A percentile compares a stretch with the other conserved stretches of the same genome.
Evolutionary conservation across 345 rosid genomes (phyloP).

Genomic region (Lepidium sativum): DNA sequence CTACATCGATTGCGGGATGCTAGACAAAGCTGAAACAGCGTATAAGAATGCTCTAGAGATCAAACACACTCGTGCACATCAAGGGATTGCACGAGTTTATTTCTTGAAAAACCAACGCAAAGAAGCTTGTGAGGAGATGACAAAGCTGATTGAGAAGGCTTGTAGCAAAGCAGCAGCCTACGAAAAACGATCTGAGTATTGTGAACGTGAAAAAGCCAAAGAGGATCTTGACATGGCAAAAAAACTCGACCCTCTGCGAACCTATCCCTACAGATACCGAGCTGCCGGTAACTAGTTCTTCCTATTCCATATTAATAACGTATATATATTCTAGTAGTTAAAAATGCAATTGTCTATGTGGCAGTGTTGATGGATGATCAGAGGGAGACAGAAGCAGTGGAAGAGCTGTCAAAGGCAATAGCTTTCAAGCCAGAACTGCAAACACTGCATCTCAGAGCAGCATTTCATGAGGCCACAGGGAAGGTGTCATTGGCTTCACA

Average conservation of each 20-base stretch:
- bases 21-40: constrained; percentile 70
- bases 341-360: not conserved
- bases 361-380: constrained; percentile 93
- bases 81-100: constrained; percentile 87
- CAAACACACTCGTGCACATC: constrained; percentile 93
- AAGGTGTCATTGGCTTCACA: constrained; percentile 46
- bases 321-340: not conserved
- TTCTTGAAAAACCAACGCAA: constrained; percentile 52
- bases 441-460: constrained; percentile 92
- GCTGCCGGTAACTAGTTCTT: constrained; percentile 69
- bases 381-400: constrained; percentile 71
- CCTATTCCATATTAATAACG: not conserved
- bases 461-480: constrained; percentile 78
- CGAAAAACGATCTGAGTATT: constrained; percentile 90
- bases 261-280: constrained; percentile 88
- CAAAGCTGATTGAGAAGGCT: constrained; percentile 76
- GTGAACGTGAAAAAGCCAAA: constrained; percentile 72
- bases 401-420: constrained; percentile 84
- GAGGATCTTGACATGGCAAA: constrained; percentile 82
- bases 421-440: constrained; percentile 83
- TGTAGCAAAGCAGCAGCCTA: constrained; percentile 65
- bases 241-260: constrained; percentile 74
- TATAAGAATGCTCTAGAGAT: constrained; percentile 76
- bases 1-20: constrained; percentile 60
- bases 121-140: constrained; percentile 89